Conservation (phyloP, 768 basidiomycete species). For the Psilocybe azurescens region DNA sequence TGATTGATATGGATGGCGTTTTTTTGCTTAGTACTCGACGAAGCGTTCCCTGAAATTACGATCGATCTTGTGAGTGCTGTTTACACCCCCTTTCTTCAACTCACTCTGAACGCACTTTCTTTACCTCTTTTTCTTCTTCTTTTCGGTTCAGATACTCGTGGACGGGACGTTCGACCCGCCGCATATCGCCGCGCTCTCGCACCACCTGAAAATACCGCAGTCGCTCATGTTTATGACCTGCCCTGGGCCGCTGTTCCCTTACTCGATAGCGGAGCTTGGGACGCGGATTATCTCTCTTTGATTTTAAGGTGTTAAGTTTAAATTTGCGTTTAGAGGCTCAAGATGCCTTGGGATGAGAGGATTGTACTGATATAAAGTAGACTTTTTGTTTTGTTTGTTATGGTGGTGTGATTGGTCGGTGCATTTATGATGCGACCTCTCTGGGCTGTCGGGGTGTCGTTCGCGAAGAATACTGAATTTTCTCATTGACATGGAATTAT, state of each 20-base stretch:
- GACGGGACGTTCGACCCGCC: conserved; percentile 27
- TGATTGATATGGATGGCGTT: too few relatives aligned
- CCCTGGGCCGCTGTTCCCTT: conserved; percentile 25
- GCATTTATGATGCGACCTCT: too few relatives aligned
- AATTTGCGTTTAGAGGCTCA: too few relatives aligned
- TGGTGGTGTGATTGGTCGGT: too few relatives aligned
- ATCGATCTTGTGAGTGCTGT: conserved; percentile 30
- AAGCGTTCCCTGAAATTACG: conserved; percentile 56
- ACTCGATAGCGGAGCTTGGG: conserved; percentile 27
- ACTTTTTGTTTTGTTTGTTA: too few relatives aligned
- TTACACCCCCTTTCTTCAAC: not conserved
- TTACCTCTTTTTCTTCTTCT: not conserved
- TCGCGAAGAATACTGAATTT: too few relatives aligned
- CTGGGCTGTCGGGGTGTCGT: too few relatives aligned
- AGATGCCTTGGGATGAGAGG: too few relatives aligned
- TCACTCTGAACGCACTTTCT: too few relatives aligned
- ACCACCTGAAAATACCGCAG: conserved; percentile 26
- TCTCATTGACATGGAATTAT: too few relatives aligned
- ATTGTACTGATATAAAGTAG: too few relatives aligned
- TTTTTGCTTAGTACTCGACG: conserved; percentile 33
- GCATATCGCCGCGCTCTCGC: conserved; percentile 29
- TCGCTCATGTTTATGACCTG: conserved; percentile 36
- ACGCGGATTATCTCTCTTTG: conserved; percentile 30
- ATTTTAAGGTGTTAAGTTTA: not conserved
- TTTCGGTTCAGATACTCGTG: conserved; percentile 26